phyloP scores from a whole-genome alignment of 1,139 yeast genomes.

The Kodamaea ohmeri region DNA sequence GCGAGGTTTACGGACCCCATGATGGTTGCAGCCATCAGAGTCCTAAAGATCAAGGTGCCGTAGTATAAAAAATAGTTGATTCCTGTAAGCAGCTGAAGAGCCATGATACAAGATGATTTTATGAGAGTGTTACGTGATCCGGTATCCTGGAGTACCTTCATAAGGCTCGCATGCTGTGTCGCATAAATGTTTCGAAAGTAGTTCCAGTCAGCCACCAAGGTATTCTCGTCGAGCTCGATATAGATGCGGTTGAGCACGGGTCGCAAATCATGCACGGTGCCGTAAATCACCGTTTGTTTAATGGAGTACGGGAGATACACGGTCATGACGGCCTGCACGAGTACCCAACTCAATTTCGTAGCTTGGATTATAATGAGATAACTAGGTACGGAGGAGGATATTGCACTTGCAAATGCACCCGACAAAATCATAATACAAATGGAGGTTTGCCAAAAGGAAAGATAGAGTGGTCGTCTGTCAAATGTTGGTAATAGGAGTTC shows the following conservation, averaged over 20 bases:
- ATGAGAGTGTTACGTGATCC: conserved; percentile 4
- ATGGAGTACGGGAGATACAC: conserved; percentile 16
- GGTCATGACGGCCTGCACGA: conserved; percentile 10
- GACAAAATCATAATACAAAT: conserved; percentile 24
- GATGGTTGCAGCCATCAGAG: conserved; percentile 13
- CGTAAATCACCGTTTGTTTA: conserved; percentile 6
- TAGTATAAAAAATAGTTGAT: conserved; percentile 36
- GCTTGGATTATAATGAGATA: conserved; percentile 10
- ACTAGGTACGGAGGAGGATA: no score
- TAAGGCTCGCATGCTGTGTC: neutral
- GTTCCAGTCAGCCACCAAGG: neutral
- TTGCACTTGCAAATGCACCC: neutral
- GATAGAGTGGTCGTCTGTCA: conserved; percentile 18
- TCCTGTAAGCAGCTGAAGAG: conserved; percentile 35
- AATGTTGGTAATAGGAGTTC: conserved; percentile 19
- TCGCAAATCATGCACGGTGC: conserved; percentile 1
- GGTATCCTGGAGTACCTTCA: neutral
- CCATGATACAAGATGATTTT: conserved; percentile 23
- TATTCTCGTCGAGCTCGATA: conserved; percentile 1
- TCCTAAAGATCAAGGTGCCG: conserved; percentile 22
- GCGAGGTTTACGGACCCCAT: conserved; percentile 19
- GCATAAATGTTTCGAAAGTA: neutral
- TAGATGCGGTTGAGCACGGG: conserved; percentile 1
- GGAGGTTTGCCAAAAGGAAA: conserved; percentile 25
- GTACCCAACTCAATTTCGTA: conserved; percentile 13